phyloP scores from a whole-genome alignment of 768 basidiomycete genomes.

The Psilocybe cubensis region DNA sequence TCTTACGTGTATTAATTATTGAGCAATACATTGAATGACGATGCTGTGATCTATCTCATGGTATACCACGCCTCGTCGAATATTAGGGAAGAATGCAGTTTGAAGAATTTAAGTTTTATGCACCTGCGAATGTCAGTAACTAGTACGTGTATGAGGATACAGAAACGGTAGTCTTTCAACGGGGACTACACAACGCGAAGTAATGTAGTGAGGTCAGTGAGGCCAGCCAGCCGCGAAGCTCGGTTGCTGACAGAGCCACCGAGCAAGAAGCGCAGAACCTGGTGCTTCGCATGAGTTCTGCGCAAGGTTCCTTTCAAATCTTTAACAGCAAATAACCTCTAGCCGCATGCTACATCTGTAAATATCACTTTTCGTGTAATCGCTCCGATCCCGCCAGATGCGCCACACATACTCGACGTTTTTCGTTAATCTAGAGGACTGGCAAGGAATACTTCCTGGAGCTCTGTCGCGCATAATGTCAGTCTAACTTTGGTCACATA shows the following conservation, averaged over 20 bases:
- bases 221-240: slow-evolving; percentile 18
- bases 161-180: background rate
- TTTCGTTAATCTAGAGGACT: no score
- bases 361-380: background rate
- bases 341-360: background rate
- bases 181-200: background rate
- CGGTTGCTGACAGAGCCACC: slow-evolving; percentile 23
- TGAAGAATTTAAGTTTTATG: no score
- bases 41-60: background rate
- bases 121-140: no score
- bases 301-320: background rate
- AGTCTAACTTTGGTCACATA: no score
- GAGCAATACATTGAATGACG: background rate
- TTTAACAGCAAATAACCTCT: background rate
- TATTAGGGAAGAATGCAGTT: no score
- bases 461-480: no score
- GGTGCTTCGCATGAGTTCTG: background rate
- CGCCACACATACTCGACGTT: no score
- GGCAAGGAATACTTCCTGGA: no score
- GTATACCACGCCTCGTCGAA: no score
- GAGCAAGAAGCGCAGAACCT: background rate
- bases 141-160: background rate
- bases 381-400: background rate
- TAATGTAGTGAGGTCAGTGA: background rate
- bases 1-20: background rate